Percentiles rank a stretch among this genome's conserved stretches.
Evolutionary conservation across 1,139 yeast genomes (phyloP).

Genomic region (Yamadazyma buinensis): DNA sequence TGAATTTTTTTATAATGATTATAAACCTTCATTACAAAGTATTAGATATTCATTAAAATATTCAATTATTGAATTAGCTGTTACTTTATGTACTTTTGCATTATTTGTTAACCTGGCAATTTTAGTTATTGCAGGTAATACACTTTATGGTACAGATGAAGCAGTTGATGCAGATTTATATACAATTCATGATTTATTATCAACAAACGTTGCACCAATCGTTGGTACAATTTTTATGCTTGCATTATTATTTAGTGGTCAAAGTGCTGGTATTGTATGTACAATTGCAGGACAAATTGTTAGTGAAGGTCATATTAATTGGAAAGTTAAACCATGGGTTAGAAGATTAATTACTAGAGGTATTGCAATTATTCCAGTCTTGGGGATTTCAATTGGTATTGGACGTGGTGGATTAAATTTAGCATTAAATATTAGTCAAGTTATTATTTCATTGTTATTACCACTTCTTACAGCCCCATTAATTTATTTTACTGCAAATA

Average conservation of each 20-base stretch:
- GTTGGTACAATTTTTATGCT: conserved; percentile 78
- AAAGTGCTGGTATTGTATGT: conserved; percentile 79
- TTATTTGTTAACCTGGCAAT: conserved; percentile 78
- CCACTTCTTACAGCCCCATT: conserved; percentile 78
- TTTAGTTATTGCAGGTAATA: conserved; percentile 70
- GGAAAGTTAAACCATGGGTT: conserved; percentile 70
- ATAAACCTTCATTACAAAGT: conserved; percentile 63
- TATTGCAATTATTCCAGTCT: conserved; percentile 70
- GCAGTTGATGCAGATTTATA: conserved; percentile 73
- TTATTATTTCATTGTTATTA: conserved; percentile 64
- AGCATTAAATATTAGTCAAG: conserved; percentile 75
- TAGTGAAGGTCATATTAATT: conserved; percentile 73
- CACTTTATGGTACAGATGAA: conserved; percentile 60
- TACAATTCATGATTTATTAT: conserved; percentile 60
- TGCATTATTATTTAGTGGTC: conserved; percentile 72
- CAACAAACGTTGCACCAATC: conserved; percentile 56
- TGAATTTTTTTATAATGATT: conserved; percentile 25
- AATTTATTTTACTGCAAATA: conserved; percentile 67
- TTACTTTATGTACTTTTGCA: conserved; percentile 72
- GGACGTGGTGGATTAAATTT: conserved; percentile 62
- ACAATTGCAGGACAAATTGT: conserved; percentile 81
- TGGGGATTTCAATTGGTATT: conserved; percentile 55
- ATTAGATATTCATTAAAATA: conserved; percentile 63
- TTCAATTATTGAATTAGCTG: conserved; percentile 59
- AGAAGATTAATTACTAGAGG: conserved; percentile 68